These are phyloP conservation scores for Fusarium buharicum DNA, from an alignment of 2,329 filamentous ascomycete genomes.

Conservation along the genomic window DNA sequence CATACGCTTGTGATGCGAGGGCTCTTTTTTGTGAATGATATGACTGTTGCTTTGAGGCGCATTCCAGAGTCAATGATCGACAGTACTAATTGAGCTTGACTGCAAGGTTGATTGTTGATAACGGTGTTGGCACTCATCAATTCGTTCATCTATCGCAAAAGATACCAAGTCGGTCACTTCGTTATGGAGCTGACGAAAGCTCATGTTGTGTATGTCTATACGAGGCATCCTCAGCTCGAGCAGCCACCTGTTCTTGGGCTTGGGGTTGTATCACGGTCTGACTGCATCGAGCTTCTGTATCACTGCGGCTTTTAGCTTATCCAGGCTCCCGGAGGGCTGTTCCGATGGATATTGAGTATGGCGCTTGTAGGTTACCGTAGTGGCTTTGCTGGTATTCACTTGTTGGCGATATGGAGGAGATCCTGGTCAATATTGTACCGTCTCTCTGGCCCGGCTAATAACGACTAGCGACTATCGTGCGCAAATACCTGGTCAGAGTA, in stretches of 20 bases:
- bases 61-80: conserved; percentile 12
- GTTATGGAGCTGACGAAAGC: neutral
- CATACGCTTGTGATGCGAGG: neutral
- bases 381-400: neutral
- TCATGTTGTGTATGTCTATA: neutral
- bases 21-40: neutral
- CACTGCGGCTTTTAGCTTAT: conserved; percentile 2
- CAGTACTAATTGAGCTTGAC: conserved; percentile 25
- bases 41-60: neutral
- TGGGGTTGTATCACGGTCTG: conserved; percentile 15
- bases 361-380: conserved; percentile 9
- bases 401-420: neutral
- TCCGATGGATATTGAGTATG: conserved; percentile 12
- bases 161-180: neutral
- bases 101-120: neutral
- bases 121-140: neutral
- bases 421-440: too few relatives aligned
- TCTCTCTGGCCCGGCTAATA: too few relatives aligned
- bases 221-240: conserved; percentile 3
- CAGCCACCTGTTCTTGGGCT: conserved; percentile 9
- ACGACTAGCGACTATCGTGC: too few relatives aligned
- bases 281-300: conserved; percentile 1
- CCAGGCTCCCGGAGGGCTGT: conserved; percentile 16
- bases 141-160: neutral
- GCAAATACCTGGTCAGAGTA: too few relatives aligned